Evolutionary conservation across 257 asterid species (phyloP).

Genomic region (Salvia miltiorrhiza): DNA sequence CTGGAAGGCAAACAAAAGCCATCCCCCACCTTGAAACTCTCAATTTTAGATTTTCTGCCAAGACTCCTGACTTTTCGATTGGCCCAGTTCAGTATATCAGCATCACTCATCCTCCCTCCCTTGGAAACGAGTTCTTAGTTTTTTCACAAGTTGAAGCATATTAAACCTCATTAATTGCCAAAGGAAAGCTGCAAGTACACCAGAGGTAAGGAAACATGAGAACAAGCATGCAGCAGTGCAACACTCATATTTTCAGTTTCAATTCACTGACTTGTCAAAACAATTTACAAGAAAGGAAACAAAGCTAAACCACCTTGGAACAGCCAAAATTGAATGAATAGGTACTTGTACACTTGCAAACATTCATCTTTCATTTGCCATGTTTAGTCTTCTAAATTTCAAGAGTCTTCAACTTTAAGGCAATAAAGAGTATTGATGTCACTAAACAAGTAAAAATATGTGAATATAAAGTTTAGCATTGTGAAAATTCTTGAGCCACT

Average conservation of each 20-base stretch:
- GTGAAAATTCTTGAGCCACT: not conserved
- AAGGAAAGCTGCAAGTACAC: conserved; percentile 70
- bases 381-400: not conserved
- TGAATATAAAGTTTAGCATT: not conserved
- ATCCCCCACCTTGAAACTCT: conserved; percentile 79
- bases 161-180: conserved; percentile 98
- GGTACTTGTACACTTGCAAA: not conserved
- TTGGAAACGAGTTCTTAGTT: conserved; percentile 78
- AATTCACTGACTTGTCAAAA: conserved; percentile 1
- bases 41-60: conserved; percentile 73
- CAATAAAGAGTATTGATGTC: not conserved
- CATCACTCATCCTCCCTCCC: conserved; percentile 88
- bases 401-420: not conserved
- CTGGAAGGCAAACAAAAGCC: conserved; percentile 4
- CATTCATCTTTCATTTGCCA: not conserved
- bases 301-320: conserved; percentile 10
- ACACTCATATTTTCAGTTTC: conserved; percentile 1
- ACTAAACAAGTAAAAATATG: not conserved
- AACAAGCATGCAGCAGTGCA: not conserved
- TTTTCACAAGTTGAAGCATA: conserved; percentile 95
- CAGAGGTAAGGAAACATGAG: conserved; percentile 20
- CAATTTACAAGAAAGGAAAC: conserved; percentile 4
- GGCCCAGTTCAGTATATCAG: conserved; percentile 91
- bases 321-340: not conserved
- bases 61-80: conserved; percentile 76